phyloP scores from a whole-genome alignment of 495 filamentous ascomycete genomes.

The Trichoderma asperelloides region DNA sequence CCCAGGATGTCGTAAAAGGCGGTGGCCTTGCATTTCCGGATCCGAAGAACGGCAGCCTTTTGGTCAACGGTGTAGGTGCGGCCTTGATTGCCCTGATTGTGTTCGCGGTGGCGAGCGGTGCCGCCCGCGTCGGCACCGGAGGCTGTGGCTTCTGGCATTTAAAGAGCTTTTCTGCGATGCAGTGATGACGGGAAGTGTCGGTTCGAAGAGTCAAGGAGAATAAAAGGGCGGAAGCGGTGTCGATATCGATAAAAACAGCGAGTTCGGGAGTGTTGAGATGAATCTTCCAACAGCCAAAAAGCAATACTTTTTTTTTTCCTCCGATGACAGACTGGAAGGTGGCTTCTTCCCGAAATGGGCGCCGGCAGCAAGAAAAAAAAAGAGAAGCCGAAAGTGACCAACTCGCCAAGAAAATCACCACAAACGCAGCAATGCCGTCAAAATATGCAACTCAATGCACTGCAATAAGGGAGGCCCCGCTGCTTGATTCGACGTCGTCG shows the following conservation, averaged over 20 bases:
- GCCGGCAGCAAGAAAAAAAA: background rate
- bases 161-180: background rate
- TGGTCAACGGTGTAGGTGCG: slow-evolving; percentile 85
- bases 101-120: slow-evolving; percentile 63
- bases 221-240: background rate
- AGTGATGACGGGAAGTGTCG: background rate
- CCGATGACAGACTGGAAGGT: background rate
- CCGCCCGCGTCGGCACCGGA: slow-evolving; percentile 61
- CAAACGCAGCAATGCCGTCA: background rate
- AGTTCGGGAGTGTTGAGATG: background rate
- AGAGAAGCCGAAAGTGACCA: background rate
- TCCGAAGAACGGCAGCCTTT: slow-evolving; percentile 78
- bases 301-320: background rate
- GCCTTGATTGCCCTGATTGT: slow-evolving; percentile 90
- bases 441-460: slow-evolving; percentile 1
- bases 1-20: slow-evolving; percentile 88
- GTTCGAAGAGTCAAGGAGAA: background rate
- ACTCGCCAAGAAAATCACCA: background rate
- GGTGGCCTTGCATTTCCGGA: slow-evolving; percentile 71
- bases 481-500: background rate
- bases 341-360: background rate
- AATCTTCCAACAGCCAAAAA: background rate
- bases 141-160: slow-evolving; percentile 70
- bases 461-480: background rate
- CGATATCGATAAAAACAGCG: background rate